A percentile compares a stretch with the other conserved stretches of the same genome.
phyloP scores from a whole-genome alignment of 2,329 filamentous ascomycete species.

The Tolypocladium sp. region DNA sequence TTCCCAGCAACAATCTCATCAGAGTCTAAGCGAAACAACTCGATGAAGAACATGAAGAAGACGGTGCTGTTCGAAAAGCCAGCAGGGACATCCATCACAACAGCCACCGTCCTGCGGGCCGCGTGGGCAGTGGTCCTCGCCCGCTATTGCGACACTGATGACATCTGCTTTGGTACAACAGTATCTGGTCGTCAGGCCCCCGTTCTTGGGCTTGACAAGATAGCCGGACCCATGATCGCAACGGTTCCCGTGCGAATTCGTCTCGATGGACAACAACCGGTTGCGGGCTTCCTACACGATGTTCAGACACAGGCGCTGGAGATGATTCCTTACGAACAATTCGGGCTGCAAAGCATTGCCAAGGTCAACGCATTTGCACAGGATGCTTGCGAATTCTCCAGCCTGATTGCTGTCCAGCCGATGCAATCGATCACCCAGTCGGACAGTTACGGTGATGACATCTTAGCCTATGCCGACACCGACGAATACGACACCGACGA shows the following conservation, averaged over 20 bases:
- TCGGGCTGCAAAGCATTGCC: not conserved
- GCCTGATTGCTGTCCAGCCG: not conserved
- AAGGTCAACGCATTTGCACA: not conserved
- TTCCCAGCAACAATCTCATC: slow-evolving; percentile 1
- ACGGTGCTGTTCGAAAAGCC: not conserved
- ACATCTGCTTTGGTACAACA: slow-evolving; percentile 14
- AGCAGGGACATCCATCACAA: slow-evolving; percentile 2
- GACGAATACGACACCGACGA: slow-evolving; percentile 3
- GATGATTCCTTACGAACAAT: slow-evolving; percentile 4
- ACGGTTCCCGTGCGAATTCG: slow-evolving; percentile 9
- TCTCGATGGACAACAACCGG: slow-evolving; percentile 3
- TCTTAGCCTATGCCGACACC: not conserved
- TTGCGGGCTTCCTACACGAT: slow-evolving; percentile 7
- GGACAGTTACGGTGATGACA: not conserved
- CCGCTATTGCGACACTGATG: slow-evolving; percentile 7
- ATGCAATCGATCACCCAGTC: not conserved
- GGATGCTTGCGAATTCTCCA: not conserved
- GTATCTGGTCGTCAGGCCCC: slow-evolving; percentile 13
- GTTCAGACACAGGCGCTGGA: slow-evolving; percentile 8
- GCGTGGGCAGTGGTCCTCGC: slow-evolving; percentile 15
- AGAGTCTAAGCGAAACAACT: not conserved
- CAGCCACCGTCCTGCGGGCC: slow-evolving; percentile 10
- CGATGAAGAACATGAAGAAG: not conserved
- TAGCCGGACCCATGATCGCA: slow-evolving; percentile 11
- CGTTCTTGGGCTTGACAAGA: slow-evolving; percentile 11